phyloP scores from a whole-genome alignment of 1,284 basidiomycete genomes.

The Limonomyces culmigenus region DNA sequence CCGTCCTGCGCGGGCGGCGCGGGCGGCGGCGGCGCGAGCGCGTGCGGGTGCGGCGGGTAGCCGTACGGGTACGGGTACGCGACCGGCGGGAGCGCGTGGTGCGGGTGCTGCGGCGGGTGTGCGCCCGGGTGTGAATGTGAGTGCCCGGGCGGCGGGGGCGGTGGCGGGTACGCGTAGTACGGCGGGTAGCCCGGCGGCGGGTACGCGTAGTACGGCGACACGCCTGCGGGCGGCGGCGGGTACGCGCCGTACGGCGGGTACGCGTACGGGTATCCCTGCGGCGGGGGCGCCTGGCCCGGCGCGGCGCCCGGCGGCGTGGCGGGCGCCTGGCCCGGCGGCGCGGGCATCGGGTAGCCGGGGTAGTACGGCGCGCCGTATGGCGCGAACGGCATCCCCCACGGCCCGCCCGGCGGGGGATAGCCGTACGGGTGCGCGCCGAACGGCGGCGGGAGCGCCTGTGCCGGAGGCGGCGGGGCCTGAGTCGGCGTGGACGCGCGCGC shows the following conservation, averaged over 20 bases:
- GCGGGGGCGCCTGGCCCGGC: conserved; percentile 1
- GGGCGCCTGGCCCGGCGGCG: conserved; percentile 4
- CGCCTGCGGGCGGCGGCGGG: conserved; percentile 10
- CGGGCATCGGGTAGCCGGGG: background rate
- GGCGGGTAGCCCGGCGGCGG: conserved; percentile 13
- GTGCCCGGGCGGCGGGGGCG: conserved; percentile 14
- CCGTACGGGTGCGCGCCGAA: no score
- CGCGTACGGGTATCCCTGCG: conserved; percentile 7
- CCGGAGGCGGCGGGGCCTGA: no score
- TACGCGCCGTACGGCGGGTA: conserved; percentile 7
- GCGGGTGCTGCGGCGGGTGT: conserved; percentile 9
- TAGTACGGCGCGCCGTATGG: background rate
- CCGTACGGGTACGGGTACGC: no score
- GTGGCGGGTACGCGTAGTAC: conserved; percentile 12
- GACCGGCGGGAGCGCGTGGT: no score
- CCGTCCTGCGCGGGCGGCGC: no score
- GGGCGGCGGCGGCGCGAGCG: conserved; percentile 3
- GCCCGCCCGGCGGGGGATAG: background rate
- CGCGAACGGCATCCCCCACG: background rate
- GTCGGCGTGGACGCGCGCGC: no score
- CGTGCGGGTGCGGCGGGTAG: conserved; percentile 6
- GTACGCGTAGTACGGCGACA: conserved; percentile 9
- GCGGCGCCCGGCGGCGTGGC: background rate
- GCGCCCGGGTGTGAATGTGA: conserved; percentile 7
- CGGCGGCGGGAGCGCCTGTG: no score